Base-by-base conservation (phyloP, 345 rosid species). In the Acer negundo region DNA sequence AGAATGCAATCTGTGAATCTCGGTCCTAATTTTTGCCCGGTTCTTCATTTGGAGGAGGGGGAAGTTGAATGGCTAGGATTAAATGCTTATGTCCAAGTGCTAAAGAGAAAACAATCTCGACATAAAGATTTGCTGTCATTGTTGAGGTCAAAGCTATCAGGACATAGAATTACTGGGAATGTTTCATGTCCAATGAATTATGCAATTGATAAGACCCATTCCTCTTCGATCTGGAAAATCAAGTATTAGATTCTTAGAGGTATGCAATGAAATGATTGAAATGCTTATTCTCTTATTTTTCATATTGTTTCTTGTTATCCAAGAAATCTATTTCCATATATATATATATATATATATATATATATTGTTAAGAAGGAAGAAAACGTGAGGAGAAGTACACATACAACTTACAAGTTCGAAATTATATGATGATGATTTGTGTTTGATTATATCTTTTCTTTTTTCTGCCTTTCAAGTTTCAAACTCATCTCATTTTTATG, bases 11-110 rank as follows among this genome's bases (percentile, higher is more conserved):
- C 83, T 59, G 69, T 70, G 74, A 67, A 15, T 70, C 59, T 75
- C 20, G 80, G 81, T 73, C 70, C 84, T 28, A 61, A 69, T 72
- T 70, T 83, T 63, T 63, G 26, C 42, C 90, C 90, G 0, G 70
- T 77, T 78, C 93, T 86, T 68, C 63, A 81, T 77, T 69, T 90
- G 79, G 51, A 68, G 38, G 84, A 78, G 56, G 83, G 75, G 10
- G 98, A 94, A 85, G 95, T 91, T 22, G 83, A 83, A 76, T 94
- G 97, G 97, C 95, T 94, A 35, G 97, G 97, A 22, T 74, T 90
- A 22, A 80, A 85, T 75, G 97, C 97, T 0, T 93, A 74, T 74
- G 78, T 91, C 24, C 79, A 87, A 79, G 94, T 86, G 26, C 65
- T 93, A 75, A 85, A 82, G 85, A 86, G 77, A 78, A 93, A 94